These are phyloP conservation scores for Teunomyces cretensis DNA, from an alignment of 805 yeast species.

Conservation along the genomic window DNA sequence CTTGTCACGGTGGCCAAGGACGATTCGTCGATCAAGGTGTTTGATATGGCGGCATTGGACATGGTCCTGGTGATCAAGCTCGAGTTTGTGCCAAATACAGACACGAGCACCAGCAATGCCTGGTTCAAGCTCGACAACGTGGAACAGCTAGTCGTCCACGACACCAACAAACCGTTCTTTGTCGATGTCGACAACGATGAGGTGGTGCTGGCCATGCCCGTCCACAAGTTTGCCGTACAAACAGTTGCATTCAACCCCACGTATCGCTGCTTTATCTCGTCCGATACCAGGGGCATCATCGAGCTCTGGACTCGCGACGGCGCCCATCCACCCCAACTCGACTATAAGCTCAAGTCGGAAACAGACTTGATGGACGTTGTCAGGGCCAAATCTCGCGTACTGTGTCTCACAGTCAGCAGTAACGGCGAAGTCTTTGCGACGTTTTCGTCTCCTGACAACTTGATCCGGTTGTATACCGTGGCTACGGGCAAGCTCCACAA, in stretches of 20 bases:
- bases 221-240: conserved; percentile 14
- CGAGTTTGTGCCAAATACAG: conserved; percentile 20
- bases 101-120: conserved; percentile 7
- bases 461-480: conserved; percentile 30
- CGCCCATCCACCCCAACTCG: conserved; percentile 1
- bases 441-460: conserved; percentile 29
- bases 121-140: conserved; percentile 13
- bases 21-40: conserved; percentile 22
- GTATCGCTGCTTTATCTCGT: conserved; percentile 17
- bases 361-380: conserved; percentile 37
- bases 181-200: conserved; percentile 15
- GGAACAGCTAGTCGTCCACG: conserved; percentile 11
- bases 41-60: conserved; percentile 34
- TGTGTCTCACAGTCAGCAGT: conserved; percentile 13
- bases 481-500: conserved; percentile 28
- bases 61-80: conserved; percentile 32
- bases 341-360: conserved; percentile 36
- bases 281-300: conserved; percentile 19
- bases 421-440: conserved; percentile 27
- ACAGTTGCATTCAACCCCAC: conserved; percentile 12
- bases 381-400: conserved; percentile 27
- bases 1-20: conserved; percentile 23
- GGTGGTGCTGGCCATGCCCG: not conserved
- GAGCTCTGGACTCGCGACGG: conserved; percentile 19
- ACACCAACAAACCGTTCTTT: conserved; percentile 9